Evolutionary conservation across 306 rosid species (phyloP), one percentile per base, ranked within the genome.

Genomic region (Geum urbanum): DNA sequence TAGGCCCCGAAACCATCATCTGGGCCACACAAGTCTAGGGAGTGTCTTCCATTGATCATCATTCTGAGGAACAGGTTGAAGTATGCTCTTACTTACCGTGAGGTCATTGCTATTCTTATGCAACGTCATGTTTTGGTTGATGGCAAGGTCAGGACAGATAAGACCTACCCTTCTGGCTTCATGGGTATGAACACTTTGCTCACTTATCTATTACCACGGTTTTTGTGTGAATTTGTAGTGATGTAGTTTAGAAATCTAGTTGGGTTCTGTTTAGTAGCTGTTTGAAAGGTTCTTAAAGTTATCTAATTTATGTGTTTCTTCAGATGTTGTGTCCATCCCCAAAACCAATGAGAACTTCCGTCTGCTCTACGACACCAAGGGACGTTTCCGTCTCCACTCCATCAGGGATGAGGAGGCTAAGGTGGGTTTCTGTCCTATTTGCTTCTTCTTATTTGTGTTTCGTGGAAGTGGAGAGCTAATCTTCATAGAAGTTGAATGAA

Each of bases 1-100:
- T 61, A 89, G 92, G 96, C 97, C 16, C 97, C 97, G 19, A 91
- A 91, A 66, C 97, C 97, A 13, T 89, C 97, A 12, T 91, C 96
- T 45, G 97, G 97, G 66, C 97, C 97, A 12, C 97, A 91, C 85
- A 89, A 91, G 44, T 85, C 96, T 2, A 87, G 96, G 83, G 97
- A 91, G 54, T 91, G 97, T 47, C 85, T 91, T 9, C 97, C 97
- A 2, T 83, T 87, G 44, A 80, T 87, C 3, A 86, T 89, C 51
- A 87, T 89, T 9, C 62, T 89, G 82, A 85, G 96, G 72, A 80
- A 89, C 84, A 57, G 94, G 68, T 27, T 91, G 88, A 91, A 87
- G 80, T 89, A 91, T 81, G 97, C 97, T 27, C 81, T 91, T 72
- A 89, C 83, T 2, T 91, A 91, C 84, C 94, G 87, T 44, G 97